Evolutionary conservation across 495 filamentous ascomycete species (phyloP), one percentile per base, ranked within the genome.

Genomic region (Mytilinidion resinicola): DNA sequence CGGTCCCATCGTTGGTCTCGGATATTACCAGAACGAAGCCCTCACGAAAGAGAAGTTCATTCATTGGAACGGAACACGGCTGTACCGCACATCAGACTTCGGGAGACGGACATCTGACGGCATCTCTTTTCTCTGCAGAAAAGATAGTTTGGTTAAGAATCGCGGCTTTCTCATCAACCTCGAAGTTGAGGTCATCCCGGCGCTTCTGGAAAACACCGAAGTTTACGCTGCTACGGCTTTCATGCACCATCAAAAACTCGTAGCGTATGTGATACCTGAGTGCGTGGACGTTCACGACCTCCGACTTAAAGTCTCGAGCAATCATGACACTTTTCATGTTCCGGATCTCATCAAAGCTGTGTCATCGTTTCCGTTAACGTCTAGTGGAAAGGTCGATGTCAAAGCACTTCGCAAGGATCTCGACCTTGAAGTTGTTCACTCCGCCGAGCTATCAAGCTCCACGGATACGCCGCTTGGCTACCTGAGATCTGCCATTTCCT

Each of bases 21-120:
- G 61, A 8, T 64, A 64, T 57, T 53, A 52, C 20, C 37, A 61
- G 11, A 42, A 61, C 34, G 14, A 9, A 11, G n/a, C 19, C 4
- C 11, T 35, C 56, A 85, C 75, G 0, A 63, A 59, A 10, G 42
- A 64, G 1, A 68, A 61, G 0, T 84, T 84, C 53, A 75, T 85
- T 35, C 59, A 41, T 19, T 49, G 33, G 30, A 36, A 42, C 9
- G 47, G 35, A 8, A 17, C 12, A 11, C 19, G 51, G 5, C 19
- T 67, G 10, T 67, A 63, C 61, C 39, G 43, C 12, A 67, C 64
- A n/a, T 62, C 56, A 12, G 64, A 67, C 33, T 52, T 50, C 14
- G 64, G 33, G 21, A 36, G 49, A 37, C n/a, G 47, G 11, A 67
- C 58, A 37, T 12, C 35, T 6, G 37, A 57, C 11, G 60, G 61